Conservation (phyloP, 2,329 filamentous ascomycete genomes). For the Aspergillus sojae region DNA sequence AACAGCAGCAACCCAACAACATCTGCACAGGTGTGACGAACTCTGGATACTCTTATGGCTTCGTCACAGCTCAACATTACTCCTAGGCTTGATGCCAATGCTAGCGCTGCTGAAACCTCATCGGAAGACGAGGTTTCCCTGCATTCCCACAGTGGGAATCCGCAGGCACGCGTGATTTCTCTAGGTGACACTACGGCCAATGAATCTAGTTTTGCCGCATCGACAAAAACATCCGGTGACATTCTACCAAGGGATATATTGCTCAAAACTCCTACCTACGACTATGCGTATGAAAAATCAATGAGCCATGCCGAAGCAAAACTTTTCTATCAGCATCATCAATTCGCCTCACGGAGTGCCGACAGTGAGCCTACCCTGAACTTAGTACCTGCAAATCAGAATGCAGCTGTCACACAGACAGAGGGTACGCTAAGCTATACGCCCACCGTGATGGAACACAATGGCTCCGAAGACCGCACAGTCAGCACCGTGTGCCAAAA, state of each 20-base stretch:
- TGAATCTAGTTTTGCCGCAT: conserved; percentile 10
- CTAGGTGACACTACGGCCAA: conserved; percentile 10
- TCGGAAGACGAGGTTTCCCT: conserved; percentile 12
- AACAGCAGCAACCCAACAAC: conserved; percentile 5
- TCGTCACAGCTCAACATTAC: conserved; percentile 18
- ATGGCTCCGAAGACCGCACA: neutral
- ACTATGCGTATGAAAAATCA: conserved; percentile 89
- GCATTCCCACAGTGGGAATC: neutral
- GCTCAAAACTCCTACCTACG: conserved; percentile 82
- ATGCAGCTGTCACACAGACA: conserved; percentile 5
- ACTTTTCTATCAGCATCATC: conserved; percentile 90
- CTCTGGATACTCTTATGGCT: conserved; percentile 22
- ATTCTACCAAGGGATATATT: conserved; percentile 49
- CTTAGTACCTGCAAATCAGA: conserved; percentile 21
- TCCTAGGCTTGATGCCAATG: conserved; percentile 24
- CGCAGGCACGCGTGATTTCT: conserved; percentile 7
- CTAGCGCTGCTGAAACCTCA: conserved; percentile 16
- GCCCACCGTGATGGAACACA: neutral
- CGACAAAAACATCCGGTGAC: conserved; percentile 17
- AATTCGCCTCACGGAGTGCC: conserved; percentile 59
- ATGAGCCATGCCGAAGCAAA: conserved; percentile 95
- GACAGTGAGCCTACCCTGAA: conserved; percentile 42
- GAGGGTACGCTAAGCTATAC: neutral
- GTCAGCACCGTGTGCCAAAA: neutral
- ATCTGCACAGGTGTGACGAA: neutral